Percentiles rank a stretch among this genome's conserved stretches.
Conservation (phyloP, 257 asterid species). For the Petrea volubilis region DNA sequence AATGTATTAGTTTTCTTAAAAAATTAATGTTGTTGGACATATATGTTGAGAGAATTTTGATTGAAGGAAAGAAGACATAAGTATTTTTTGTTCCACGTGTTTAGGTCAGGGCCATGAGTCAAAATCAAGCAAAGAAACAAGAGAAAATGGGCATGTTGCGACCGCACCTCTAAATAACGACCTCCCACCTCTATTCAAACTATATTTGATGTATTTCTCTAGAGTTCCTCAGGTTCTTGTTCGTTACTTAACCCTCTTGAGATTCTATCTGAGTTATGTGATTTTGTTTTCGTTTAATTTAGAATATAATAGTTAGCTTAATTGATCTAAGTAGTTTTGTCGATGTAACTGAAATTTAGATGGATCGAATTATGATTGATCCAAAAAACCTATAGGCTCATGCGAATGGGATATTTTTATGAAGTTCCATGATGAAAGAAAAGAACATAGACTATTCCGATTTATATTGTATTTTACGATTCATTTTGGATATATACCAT, state of each 20-base stretch:
- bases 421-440: too few species aligned
- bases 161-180: conserved; percentile 24
- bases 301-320: too few species aligned
- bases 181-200: conserved; percentile 19
- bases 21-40: neutral
- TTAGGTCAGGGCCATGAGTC: conserved; percentile 22
- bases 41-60: conserved; percentile 16
- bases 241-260: neutral
- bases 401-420: too few species aligned
- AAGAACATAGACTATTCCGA: too few species aligned
- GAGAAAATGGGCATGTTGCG: conserved; percentile 1
- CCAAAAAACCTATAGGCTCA: too few species aligned
- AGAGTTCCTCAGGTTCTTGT: neutral
- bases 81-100: conserved; percentile 20
- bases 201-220: neutral
- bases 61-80: conserved; percentile 15
- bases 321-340: too few species aligned
- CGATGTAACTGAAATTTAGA: too few species aligned
- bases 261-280: too few species aligned
- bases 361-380: too few species aligned
- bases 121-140: conserved; percentile 30
- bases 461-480: too few species aligned
- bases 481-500: too few species aligned
- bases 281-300: too few species aligned
- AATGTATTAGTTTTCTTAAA: neutral